A percentile compares a stretch with the other conserved stretches of the same genome.
These are phyloP conservation scores for Blastobotrys buckinghamii DNA, from an alignment of 1,139 yeast species.

Conservation along the genomic window DNA sequence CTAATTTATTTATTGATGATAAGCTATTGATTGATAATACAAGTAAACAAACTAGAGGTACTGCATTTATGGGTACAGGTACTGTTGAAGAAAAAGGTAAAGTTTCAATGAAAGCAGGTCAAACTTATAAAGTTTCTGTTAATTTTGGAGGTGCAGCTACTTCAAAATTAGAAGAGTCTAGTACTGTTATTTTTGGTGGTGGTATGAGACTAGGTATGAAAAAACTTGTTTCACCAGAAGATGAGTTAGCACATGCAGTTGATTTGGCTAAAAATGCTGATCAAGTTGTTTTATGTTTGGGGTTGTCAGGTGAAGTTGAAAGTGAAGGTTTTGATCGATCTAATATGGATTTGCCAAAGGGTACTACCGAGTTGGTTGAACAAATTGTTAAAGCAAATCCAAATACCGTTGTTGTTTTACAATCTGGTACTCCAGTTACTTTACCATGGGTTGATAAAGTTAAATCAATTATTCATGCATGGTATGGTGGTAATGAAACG, in stretches of 20 bases:
- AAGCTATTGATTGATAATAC: slow-evolving; percentile 52
- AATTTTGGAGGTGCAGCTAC: slow-evolving; percentile 52
- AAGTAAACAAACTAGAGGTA: slow-evolving; percentile 46
- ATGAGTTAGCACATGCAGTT: slow-evolving; percentile 38
- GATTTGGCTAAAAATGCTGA: slow-evolving; percentile 43
- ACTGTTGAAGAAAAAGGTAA: slow-evolving; percentile 44
- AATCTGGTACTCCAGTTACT: slow-evolving; percentile 58
- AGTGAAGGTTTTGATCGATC: slow-evolving; percentile 48
- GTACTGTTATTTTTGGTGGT: slow-evolving; percentile 37
- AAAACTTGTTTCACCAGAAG: slow-evolving; percentile 18
- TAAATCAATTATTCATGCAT: slow-evolving; percentile 46
- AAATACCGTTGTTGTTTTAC: slow-evolving; percentile 50
- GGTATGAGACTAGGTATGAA: slow-evolving; percentile 21
- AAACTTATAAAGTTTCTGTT: slow-evolving; percentile 40
- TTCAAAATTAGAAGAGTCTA: slow-evolving; percentile 26
- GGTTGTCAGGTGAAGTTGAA: slow-evolving; percentile 47
- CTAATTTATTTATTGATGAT: slow-evolving; percentile 46
- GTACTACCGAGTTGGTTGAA: slow-evolving; percentile 42
- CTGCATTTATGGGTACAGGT: slow-evolving; percentile 47
- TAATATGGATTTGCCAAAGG: slow-evolving; percentile 43
- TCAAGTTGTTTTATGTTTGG: slow-evolving; percentile 43
- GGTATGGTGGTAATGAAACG: slow-evolving; percentile 45
- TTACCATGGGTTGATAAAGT: slow-evolving; percentile 51
- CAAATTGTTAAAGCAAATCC: slow-evolving; percentile 45
- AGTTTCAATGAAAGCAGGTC: slow-evolving; percentile 39